Base-by-base conservation (phyloP, 257 asterid genomes). In the Jaltomata sinuosa region DNA sequence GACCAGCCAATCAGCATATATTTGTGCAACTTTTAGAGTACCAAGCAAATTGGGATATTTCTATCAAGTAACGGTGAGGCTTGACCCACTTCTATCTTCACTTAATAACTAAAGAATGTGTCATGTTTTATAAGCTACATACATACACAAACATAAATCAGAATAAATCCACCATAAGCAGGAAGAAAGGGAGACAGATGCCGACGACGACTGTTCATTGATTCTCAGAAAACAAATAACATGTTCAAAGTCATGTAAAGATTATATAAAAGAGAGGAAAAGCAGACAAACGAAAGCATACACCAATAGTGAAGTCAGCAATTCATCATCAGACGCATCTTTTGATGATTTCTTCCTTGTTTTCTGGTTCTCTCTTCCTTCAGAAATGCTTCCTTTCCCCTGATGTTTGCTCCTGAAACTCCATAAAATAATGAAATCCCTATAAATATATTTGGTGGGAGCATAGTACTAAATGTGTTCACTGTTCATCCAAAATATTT, bases 291-390 rank as follows among this genome's bases (percentile, higher is more conserved):
- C 87, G 84, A 84, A 87, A 87, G 68, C 92, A 22, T 91, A 92
- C 97, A 16, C 87, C 80, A 88, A 74, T 8, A 86, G 11, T 71
- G 94, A 89, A 91, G 89, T 84, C 82, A 93, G 91, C 47, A 88
- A 83, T 64, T 94, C 97, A 87, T 92, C 97, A 69, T 84, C 94
- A 45, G 94, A 85, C 82, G 52, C 82, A 85, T 85, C 92, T 80
- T 88, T 83, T 18, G 89, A 87, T 31, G 40, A 87, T 83, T 72
- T 77, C 47, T 83, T 85, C 80, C 87, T 88, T 50, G 50, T 83
- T 87, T 89, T 91, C 88, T 86, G 88, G 68, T 68, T 85, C 83
- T 36, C 83, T 38, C 77, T 84, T 84, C 83, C 89, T 80, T 87
- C 88, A 62, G 79, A 52, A 69, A 85, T 85, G 84, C 74, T 88